Percentiles rank a stretch among this genome's conserved stretches.
phyloP scores from a whole-genome alignment of 2,329 filamentous ascomycete species.

The Cladophialophora psammophila region DNA sequence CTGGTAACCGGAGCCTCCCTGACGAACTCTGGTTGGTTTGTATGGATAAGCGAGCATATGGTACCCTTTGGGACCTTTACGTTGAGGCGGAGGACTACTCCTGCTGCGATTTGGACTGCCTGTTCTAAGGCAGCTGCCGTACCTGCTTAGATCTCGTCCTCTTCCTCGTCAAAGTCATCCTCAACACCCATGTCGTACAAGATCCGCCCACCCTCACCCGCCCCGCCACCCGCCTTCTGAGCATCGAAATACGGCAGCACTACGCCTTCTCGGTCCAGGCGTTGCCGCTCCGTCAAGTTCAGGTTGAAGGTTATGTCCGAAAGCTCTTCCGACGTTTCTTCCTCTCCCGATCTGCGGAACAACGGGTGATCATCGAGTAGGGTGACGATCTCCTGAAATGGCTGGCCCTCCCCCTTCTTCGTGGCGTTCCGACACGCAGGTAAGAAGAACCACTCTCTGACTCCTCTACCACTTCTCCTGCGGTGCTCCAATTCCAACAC shows the following conservation, averaged over 20 bases:
- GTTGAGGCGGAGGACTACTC: neutral
- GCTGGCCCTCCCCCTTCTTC: constrained; percentile 50
- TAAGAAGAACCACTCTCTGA: constrained; percentile 73
- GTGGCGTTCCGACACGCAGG: constrained; percentile 42
- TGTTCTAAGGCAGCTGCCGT: neutral
- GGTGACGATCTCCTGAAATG: constrained; percentile 58
- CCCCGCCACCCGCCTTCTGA: constrained; percentile 75
- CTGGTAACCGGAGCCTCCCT: constrained; percentile 63
- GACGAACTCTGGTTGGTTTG: neutral
- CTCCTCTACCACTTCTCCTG: constrained; percentile 78
- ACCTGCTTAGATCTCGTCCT: constrained; percentile 77
- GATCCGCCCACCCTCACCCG: constrained; percentile 87
- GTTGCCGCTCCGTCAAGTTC: constrained; percentile 88
- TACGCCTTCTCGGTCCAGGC: constrained; percentile 83
- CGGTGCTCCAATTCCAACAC: constrained; percentile 88
- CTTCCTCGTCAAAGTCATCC: constrained; percentile 96
- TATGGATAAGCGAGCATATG: constrained; percentile 5
- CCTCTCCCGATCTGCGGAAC: constrained; percentile 62
- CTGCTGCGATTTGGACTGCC: neutral
- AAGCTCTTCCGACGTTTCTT: constrained; percentile 58
- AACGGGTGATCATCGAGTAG: constrained; percentile 79
- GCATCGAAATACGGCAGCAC: constrained; percentile 97
- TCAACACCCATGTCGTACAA: constrained; percentile 96
- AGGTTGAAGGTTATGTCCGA: constrained; percentile 83
- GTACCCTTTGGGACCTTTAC: neutral